A percentile compares a stretch with the other conserved stretches of the same genome.
phyloP scores from a whole-genome alignment of 192 early-diverging fungal species.

The Backusella australiensis region DNA sequence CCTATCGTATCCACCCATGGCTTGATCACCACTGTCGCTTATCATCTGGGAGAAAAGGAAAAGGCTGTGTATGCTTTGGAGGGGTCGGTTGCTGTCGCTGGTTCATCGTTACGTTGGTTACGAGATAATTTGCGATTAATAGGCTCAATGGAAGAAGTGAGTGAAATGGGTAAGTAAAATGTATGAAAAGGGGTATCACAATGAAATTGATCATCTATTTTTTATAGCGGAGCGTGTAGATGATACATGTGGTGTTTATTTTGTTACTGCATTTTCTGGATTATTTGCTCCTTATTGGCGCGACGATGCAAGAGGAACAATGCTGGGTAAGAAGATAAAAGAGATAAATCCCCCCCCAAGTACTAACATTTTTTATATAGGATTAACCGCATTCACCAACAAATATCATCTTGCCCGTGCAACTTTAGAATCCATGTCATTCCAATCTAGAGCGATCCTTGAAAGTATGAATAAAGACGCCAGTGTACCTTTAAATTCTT shows the following conservation, averaged over 20 bases:
- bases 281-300: constrained; percentile 96
- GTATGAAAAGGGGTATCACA: background rate
- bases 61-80: constrained; percentile 81
- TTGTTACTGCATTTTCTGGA: constrained; percentile 93
- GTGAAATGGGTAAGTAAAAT: constrained; percentile 44
- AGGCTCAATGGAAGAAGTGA: constrained; percentile 67
- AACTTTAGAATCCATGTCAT: constrained; percentile 86
- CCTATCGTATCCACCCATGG: constrained; percentile 78
- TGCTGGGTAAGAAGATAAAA: constrained; percentile 54
- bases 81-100: constrained; percentile 89
- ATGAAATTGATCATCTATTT: background rate
- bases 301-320: constrained; percentile 86
- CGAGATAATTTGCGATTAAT: constrained; percentile 87
- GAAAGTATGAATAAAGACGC: constrained; percentile 85
- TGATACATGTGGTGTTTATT: constrained; percentile 88
- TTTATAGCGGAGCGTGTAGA: constrained; percentile 52
- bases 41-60: constrained; percentile 73
- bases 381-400: constrained; percentile 84
- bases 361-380: constrained; percentile 40
- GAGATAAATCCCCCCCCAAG: too few species aligned
- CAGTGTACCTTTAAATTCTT: constrained; percentile 56
- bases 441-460: constrained; percentile 82
- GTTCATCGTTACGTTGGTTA: constrained; percentile 88
- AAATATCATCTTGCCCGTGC: constrained; percentile 86
- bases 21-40: constrained; percentile 90